Percentiles rank a stretch among this genome's conserved stretches.
These are phyloP conservation scores for Xylaria sp. DNA, from an alignment of 2,329 filamentous ascomycete genomes.

Conservation along the genomic window DNA sequence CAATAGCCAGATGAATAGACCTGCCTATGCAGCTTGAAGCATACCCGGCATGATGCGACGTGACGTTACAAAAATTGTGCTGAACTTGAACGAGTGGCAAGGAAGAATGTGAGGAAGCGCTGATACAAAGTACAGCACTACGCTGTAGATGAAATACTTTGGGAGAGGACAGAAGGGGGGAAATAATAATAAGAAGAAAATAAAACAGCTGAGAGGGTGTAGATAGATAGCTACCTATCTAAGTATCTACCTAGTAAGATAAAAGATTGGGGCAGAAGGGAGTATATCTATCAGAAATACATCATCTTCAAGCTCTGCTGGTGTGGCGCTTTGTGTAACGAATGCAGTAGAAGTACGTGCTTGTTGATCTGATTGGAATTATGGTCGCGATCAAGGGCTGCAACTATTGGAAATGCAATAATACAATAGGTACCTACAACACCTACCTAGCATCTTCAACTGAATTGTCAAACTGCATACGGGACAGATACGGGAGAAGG, in stretches of 20 bases:
- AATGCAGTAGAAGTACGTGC: background rate
- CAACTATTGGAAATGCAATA: constrained; percentile 4
- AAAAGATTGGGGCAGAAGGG: background rate
- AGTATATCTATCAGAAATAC: constrained; percentile 7
- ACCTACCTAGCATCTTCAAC: background rate
- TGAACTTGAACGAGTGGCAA: constrained; percentile 21
- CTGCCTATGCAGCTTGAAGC: constrained; percentile 27
- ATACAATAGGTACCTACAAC: no score
- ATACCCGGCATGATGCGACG: constrained; percentile 34
- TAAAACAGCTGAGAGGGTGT: background rate
- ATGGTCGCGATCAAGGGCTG: background rate
- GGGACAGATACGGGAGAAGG: background rate
- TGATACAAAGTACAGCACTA: constrained; percentile 11
- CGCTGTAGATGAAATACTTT: background rate
- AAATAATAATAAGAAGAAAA: background rate
- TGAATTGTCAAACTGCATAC: background rate
- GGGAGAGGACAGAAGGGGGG: background rate
- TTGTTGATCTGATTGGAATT: background rate
- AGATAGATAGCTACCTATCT: background rate
- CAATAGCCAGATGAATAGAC: constrained; percentile 21
- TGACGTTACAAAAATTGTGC: constrained; percentile 32
- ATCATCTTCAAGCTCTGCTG: background rate
- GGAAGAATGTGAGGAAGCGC: constrained; percentile 18
- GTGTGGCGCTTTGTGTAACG: constrained; percentile 2
- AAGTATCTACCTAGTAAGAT: no score